Evolutionary conservation across 2,329 filamentous ascomycete genomes (phyloP), one percentile per base, ranked within the genome.

Genomic region (Conoideocrella luteorostrata): DNA sequence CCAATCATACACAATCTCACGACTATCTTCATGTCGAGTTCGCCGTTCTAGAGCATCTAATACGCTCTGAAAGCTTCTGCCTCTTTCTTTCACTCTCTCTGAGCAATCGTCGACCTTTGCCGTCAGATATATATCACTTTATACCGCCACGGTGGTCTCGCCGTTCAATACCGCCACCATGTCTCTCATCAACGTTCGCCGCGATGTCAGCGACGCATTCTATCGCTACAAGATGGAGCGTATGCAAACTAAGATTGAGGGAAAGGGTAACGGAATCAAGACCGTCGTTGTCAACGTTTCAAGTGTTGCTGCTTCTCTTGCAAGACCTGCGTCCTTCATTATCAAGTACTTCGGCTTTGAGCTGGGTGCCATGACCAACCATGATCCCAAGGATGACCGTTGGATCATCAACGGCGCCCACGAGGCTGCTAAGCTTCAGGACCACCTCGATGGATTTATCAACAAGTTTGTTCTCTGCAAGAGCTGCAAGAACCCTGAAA

Each of bases 181-280:
- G 93, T 84, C 88, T 79, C 90, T 88, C 74, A 78, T 98, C 81
- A 98, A 98, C 74, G 90, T 97, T 72, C 90, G 90, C 71, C 88
- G 88, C 71, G 91, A 97, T 86, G 85, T 95, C 75, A 85, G 84
- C 77, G 93, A 98, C 74, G 86, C 86, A 72, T 98, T 96, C 82
- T 98, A 98, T 76, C 93, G 93, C 69, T 98, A 98, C 84, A 98
- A 98, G 82, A 98, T 98, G 93, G 93, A 97, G 75, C 85, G 83
- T 59, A 76, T 98, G 65, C 88, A 95, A 77, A 95, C 93, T 68
- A 98, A 98, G 79, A 94, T 98, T 60, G 93, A 98, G 74, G 93
- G 93, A 72, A 98, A 98, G 73, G 93, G 93, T 56, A 98, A 98
- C 74, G 93, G 93, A 64, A 98, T 98, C 82, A 98, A 98, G 78